A percentile compares a stretch with the other conserved stretches of the same genome.
Evolutionary conservation across 2,329 filamentous ascomycete species (phyloP).

Genomic region (Sporothrix protearum): DNA sequence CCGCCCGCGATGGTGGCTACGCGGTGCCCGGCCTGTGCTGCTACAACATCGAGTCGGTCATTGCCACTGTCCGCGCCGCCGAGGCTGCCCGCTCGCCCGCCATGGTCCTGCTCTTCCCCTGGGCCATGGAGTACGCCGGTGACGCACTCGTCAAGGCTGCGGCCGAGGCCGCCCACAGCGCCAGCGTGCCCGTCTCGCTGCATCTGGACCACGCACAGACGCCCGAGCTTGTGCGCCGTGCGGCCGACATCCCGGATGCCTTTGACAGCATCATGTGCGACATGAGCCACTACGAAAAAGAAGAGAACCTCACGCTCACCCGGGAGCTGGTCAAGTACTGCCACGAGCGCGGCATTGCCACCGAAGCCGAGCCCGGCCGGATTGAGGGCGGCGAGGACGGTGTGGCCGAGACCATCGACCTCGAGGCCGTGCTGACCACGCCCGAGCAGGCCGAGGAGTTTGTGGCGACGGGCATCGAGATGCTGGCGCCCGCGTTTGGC

Average conservation of each 20-base stretch:
- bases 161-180: slow-evolving; percentile 53
- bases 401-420: slow-evolving; percentile 56
- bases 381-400: slow-evolving; percentile 63
- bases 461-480: slow-evolving; percentile 67
- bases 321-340: slow-evolving; percentile 61
- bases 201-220: slow-evolving; percentile 66
- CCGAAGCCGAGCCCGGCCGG: slow-evolving; percentile 65
- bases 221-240: slow-evolving; percentile 57
- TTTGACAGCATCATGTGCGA: slow-evolving; percentile 74
- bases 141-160: slow-evolving; percentile 53
- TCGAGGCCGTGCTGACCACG: slow-evolving; percentile 56
- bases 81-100: slow-evolving; percentile 63
- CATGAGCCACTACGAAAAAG: slow-evolving; percentile 67
- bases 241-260: slow-evolving; percentile 54
- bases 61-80: slow-evolving; percentile 60
- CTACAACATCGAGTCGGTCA: slow-evolving; percentile 49
- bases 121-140: slow-evolving; percentile 65
- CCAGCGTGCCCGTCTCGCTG: slow-evolving; percentile 57
- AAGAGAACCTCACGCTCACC: slow-evolving; percentile 61
- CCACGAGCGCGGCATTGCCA: slow-evolving; percentile 60
- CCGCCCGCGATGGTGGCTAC: slow-evolving; percentile 53
- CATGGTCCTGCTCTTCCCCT: slow-evolving; percentile 72
- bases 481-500: slow-evolving; percentile 70
- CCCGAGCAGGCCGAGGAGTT: slow-evolving; percentile 68
- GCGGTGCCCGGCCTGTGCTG: slow-evolving; percentile 55